Conservation (phyloP, 2,329 filamentous ascomycete genomes). For the Botrytis tulipae region DNA sequence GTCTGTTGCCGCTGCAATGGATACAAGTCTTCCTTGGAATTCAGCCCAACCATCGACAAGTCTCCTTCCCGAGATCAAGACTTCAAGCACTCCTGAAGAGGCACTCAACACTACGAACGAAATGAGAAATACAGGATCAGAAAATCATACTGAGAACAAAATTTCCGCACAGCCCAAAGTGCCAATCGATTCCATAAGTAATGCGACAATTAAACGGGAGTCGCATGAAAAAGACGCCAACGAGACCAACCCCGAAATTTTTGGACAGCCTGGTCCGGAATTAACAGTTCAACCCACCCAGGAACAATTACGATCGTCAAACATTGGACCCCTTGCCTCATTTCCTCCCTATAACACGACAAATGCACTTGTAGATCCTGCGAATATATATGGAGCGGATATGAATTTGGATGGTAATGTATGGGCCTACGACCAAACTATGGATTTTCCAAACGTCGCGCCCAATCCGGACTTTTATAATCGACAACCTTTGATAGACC, state of each 20-base stretch:
- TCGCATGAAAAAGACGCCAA: background rate
- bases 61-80: background rate
- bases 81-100: background rate
- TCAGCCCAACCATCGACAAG: background rate
- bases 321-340: background rate
- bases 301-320: background rate
- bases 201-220: background rate
- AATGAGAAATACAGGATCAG: background rate
- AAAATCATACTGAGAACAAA: background rate
- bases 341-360: background rate
- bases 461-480: background rate
- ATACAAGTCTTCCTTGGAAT: background rate
- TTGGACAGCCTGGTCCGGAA: background rate
- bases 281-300: background rate
- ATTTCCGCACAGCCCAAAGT: background rate
- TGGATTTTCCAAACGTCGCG: background rate
- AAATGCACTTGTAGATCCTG: background rate
- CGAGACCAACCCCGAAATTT: background rate
- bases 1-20: background rate
- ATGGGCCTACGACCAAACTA: background rate
- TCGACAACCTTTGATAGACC: background rate
- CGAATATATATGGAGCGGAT: background rate
- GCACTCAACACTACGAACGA: background rate
- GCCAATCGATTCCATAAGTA: background rate
- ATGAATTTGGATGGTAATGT: background rate